Base-by-base conservation (phyloP, 2,329 filamentous ascomycete species). In the Colletotrichum noveboracense region DNA sequence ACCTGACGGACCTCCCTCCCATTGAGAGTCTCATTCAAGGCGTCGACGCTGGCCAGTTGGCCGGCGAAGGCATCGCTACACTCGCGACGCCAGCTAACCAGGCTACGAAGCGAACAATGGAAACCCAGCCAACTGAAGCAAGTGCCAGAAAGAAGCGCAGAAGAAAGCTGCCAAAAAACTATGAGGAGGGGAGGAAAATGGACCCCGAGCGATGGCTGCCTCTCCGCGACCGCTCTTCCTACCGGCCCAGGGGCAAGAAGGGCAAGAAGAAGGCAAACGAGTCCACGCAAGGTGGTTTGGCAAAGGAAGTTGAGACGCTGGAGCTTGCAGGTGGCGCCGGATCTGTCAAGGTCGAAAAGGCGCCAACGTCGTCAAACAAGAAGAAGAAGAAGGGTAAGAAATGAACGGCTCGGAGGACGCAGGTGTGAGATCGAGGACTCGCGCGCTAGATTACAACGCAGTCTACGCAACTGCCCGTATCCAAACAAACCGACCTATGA, bases 121-220 rank as follows among this genome's bases (percentile, higher is more conserved):
- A 75, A 13, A 21, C 30, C 18, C 70, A 70, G 82, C 85, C n/a
- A 74, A 38, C 77, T 81, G 81, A 82, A 77, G 52, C 78, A 79
- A 32, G 84, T 10, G 43, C 36, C 21, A 67, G 71, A 38, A 87
- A 90, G 75, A 92, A 91, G 81, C 91, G 90, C 80, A 87, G 90
- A 82, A 90, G 88, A 72, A 91, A 91, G 79, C 87, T 94, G 80
- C 94, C 94, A 36, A 95, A 95, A 85, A 90, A 93, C 80, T 95
- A 92, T 81, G 94, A 95, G 75, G 91, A 94, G 68, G 91, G 90
- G 79, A 97, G 96, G 88, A 93, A 92, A 78, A 91, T 95, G 38
- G 97, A 99, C 84, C 93, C 95, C 0, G 97, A 99, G 85, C 90
- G 97, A 77, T 99, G 97, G 97, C 86, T 99, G 76, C 96, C 97